Evolutionary conservation across 495 filamentous ascomycete species (phyloP).

Genomic region (Podospora bellae-mahoneyi): DNA sequence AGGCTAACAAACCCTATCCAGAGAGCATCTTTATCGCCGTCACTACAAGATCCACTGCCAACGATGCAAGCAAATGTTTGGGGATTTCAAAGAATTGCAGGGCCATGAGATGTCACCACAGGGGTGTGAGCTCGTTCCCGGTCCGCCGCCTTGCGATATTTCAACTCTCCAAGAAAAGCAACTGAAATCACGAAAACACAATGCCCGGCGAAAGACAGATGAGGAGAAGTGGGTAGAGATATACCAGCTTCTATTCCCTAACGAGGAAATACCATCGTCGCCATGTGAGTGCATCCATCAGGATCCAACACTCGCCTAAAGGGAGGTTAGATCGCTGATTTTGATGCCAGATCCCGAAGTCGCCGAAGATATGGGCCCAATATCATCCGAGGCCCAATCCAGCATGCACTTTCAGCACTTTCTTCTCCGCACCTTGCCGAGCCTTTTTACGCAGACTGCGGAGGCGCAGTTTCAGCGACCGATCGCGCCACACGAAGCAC

Average conservation of each 20-base stretch:
- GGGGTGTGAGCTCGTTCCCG: slow-evolving; percentile 22
- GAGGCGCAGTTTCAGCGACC: slow-evolving; percentile 22
- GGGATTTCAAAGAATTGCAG: slow-evolving; percentile 19
- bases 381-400: slow-evolving; percentile 20
- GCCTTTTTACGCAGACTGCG: slow-evolving; percentile 24
- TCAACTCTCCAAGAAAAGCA: slow-evolving; percentile 26
- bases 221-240: slow-evolving; percentile 35
- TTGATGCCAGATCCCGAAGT: slow-evolving; percentile 28
- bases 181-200: slow-evolving; percentile 30
- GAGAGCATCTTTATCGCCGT: slow-evolving; percentile 33
- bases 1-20: slow-evolving; percentile 16
- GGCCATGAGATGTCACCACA: slow-evolving; percentile 25
- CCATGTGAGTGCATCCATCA: slow-evolving; percentile 28
- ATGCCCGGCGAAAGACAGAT: slow-evolving; percentile 22
- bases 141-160: slow-evolving; percentile 24
- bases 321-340: slow-evolving; percentile 19
- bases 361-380: slow-evolving; percentile 24
- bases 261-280: slow-evolving; percentile 27
- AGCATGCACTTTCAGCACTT: slow-evolving; percentile 29
- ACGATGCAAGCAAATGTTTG: slow-evolving; percentile 31
- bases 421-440: slow-evolving; percentile 25
- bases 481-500: slow-evolving; percentile 16
- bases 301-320: background rate
- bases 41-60: slow-evolving; percentile 32
- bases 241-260: slow-evolving; percentile 31